Evolutionary conservation across 495 filamentous ascomycete genomes (phyloP).

Genomic region (Aspergillus avenaceus): DNA sequence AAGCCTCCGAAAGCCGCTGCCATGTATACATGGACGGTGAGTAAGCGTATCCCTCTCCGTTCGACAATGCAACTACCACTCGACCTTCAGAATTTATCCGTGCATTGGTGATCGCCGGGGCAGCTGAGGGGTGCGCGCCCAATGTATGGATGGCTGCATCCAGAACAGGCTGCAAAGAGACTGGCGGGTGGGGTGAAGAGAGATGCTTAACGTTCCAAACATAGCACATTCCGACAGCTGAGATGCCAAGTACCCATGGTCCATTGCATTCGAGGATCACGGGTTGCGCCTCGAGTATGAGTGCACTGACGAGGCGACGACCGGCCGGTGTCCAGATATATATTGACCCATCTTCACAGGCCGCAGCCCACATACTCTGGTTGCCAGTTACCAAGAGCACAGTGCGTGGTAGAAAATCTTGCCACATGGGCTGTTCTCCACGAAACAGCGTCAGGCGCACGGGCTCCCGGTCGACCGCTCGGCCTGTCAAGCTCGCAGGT

Average conservation of each 20-base stretch:
- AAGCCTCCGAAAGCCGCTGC: constrained; percentile 89
- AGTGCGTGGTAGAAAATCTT: constrained; percentile 81
- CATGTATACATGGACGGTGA: constrained; percentile 78
- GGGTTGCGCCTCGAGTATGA: constrained; percentile 87
- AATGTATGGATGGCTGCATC: constrained; percentile 75
- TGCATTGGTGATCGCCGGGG: constrained; percentile 81
- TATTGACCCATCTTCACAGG: constrained; percentile 89
- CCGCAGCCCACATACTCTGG: constrained; percentile 83
- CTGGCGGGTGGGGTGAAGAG: constrained; percentile 78
- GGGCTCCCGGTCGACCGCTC: constrained; percentile 66
- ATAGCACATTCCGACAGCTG: constrained; percentile 82
- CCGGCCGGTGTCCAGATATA: constrained; percentile 96
- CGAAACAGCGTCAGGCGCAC: constrained; percentile 76
- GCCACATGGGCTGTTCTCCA: constrained; percentile 83
- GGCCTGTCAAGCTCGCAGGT: constrained; percentile 50
- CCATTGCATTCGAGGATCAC: constrained; percentile 89
- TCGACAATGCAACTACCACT: constrained; percentile 79
- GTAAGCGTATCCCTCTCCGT: constrained; percentile 91
- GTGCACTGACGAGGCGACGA: constrained; percentile 72
- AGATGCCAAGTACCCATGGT: constrained; percentile 84
- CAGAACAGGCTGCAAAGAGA: constrained; percentile 84
- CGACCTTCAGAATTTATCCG: constrained; percentile 82
- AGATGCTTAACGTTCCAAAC: constrained; percentile 92
- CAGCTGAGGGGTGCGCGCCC: constrained; percentile 63
- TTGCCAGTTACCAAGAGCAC: constrained; percentile 87